A percentile compares a stretch with the other conserved stretches of the same genome.
Conservation (phyloP, 768 basidiomycete genomes). For the Cyclocybe cylindracea region DNA sequence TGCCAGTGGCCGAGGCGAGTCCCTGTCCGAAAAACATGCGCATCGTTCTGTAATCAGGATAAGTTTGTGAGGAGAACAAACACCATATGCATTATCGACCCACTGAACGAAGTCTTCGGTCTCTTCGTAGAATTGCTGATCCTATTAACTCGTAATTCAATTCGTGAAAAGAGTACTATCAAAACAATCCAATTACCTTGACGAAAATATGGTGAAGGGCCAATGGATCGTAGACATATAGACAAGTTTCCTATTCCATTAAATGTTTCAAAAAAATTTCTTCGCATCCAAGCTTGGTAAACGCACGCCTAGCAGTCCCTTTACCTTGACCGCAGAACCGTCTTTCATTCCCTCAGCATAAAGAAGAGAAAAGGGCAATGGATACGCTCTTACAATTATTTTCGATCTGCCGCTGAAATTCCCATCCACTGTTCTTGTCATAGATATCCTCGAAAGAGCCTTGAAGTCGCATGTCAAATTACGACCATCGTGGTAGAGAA, state of each 20-base stretch:
- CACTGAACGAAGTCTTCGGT: conserved; percentile 26
- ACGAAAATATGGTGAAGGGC: conserved; percentile 47
- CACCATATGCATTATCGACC: not conserved
- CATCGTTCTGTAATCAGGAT: conserved; percentile 7
- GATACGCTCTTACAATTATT: too few species aligned
- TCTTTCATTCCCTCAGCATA: conserved; percentile 13
- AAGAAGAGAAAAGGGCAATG: not conserved
- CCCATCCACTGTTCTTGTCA: too few species aligned
- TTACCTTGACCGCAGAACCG: conserved; percentile 29
- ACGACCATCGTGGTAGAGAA: too few species aligned
- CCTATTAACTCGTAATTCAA: conserved; percentile 16
- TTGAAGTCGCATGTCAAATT: too few species aligned
- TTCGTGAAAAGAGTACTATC: not conserved
- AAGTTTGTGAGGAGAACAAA: not conserved
- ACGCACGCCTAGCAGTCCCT: conserved; percentile 33
- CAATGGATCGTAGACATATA: conserved; percentile 46
- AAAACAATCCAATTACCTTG: conserved; percentile 23
- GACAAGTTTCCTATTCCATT: conserved; percentile 22
- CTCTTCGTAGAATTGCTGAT: conserved; percentile 32
- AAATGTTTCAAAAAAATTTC: not conserved
- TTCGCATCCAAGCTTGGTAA: not conserved
- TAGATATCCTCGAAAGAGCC: too few species aligned
- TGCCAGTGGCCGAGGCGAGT: conserved; percentile 23
- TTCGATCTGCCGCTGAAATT: too few species aligned
- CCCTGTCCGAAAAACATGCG: conserved; percentile 23